These are phyloP conservation scores for Vitis hybrid DNA, from an alignment of 177 flowering plant genomes.

Conservation along the genomic window DNA sequence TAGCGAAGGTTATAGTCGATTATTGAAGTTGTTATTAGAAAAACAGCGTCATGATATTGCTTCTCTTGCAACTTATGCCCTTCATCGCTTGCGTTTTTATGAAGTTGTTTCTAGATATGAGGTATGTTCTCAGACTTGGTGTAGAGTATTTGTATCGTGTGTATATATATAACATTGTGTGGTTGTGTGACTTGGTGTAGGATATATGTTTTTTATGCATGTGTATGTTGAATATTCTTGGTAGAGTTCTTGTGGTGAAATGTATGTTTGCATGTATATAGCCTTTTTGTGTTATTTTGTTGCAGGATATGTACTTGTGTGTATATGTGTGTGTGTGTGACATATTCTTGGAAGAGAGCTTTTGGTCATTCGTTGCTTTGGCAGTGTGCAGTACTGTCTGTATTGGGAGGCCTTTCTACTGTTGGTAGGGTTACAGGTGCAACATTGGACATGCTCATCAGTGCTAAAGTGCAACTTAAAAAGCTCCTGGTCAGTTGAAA, in stretches of 20 bases:
- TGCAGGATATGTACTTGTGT: too few relatives aligned
- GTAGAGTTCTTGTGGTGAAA: too few relatives aligned
- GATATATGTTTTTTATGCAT: too few relatives aligned
- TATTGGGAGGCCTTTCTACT: constrained; percentile 53
- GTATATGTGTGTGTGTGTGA: too few relatives aligned
- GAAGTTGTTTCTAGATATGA: constrained; percentile 90
- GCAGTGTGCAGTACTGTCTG: constrained; percentile 68
- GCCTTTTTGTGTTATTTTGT: too few relatives aligned
- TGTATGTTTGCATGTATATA: too few relatives aligned
- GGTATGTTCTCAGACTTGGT: constrained; percentile 38
- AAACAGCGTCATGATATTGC: constrained; percentile 88
- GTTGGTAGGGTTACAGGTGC: constrained; percentile 28
- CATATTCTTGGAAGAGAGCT: too few relatives aligned
- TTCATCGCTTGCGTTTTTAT: constrained; percentile 79
- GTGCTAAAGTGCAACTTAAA: constrained; percentile 63
- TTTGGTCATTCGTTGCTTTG: background rate
- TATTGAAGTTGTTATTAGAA: constrained; percentile 73
- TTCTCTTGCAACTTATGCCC: constrained; percentile 74
- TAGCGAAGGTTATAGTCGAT: constrained; percentile 78
- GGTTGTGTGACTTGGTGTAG: too few relatives aligned
- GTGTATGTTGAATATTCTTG: too few relatives aligned
- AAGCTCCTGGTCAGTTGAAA: constrained; percentile 72
- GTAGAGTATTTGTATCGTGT: too few relatives aligned
- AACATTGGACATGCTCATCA: constrained; percentile 42
- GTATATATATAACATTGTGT: too few relatives aligned